Evolutionary conservation across 768 basidiomycete species (phyloP).

Genomic region (Sarcodon sp.): DNA sequence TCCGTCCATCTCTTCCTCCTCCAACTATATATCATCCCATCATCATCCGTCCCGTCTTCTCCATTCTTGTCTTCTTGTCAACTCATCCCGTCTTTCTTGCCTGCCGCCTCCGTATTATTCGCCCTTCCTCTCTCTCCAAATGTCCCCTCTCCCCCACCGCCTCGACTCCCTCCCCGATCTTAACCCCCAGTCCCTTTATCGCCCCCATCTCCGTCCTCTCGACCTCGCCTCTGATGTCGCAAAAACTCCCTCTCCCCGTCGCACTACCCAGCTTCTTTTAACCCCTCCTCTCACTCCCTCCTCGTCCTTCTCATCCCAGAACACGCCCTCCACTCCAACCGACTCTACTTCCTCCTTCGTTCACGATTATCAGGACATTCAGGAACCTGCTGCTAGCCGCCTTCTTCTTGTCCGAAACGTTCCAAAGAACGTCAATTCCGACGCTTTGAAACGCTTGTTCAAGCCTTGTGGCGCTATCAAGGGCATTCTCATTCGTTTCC

Average conservation of each 20-base stretch:
- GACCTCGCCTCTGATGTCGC: constrained; percentile 16
- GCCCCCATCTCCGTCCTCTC: constrained; percentile 19
- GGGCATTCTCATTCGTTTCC: constrained; percentile 41
- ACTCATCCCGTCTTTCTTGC: too few species aligned
- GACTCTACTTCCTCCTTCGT: constrained; percentile 13
- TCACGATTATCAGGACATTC: neutral
- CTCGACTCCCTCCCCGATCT: neutral
- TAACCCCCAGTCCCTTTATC: constrained; percentile 7
- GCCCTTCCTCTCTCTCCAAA: neutral
- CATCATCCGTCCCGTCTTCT: too few species aligned
- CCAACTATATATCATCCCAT: neutral
- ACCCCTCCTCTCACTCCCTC: constrained; percentile 3
- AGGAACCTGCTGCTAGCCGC: constrained; percentile 5
- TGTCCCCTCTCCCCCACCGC: neutral
- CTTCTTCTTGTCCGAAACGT: constrained; percentile 26
- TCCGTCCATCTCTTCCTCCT: neutral
- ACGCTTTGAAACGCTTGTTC: constrained; percentile 16
- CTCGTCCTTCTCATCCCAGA: constrained; percentile 4
- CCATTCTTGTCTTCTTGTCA: too few species aligned
- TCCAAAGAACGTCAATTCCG: constrained; percentile 18
- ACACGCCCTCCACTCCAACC: constrained; percentile 2
- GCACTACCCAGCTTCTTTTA: constrained; percentile 1
- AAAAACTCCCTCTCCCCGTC: constrained; percentile 9
- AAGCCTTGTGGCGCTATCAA: constrained; percentile 26
- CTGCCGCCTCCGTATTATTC: neutral